phyloP scores from a whole-genome alignment of 2,329 filamentous ascomycete species.

The Alternaria triticimaculans region DNA sequence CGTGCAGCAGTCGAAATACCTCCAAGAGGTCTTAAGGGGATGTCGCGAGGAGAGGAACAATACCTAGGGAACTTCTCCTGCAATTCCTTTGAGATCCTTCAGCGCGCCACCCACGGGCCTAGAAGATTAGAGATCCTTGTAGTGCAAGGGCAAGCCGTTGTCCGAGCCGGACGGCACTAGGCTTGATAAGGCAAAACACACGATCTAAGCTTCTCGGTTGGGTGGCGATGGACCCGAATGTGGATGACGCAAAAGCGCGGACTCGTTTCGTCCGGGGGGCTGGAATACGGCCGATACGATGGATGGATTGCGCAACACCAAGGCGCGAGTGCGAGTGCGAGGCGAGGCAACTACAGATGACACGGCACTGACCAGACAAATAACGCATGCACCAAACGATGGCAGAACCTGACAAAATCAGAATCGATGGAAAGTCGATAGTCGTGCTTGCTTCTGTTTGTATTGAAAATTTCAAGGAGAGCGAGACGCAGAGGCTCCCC shows the following conservation, averaged over 20 bases:
- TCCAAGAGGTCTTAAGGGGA: not conserved
- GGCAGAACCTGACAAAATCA: not conserved
- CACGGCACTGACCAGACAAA: not conserved
- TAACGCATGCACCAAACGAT: not conserved
- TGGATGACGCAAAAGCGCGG: constrained; percentile 1
- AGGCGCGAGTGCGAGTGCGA: not conserved
- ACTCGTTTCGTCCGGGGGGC: constrained; percentile 4
- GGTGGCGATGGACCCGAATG: not conserved
- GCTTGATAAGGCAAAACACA: not conserved
- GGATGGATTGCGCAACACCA: not conserved
- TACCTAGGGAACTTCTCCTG: not conserved
- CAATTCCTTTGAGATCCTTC: constrained; percentile 3
- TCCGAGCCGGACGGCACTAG: not conserved
- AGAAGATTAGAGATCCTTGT: constrained; percentile 6
- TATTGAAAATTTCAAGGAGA: not conserved
- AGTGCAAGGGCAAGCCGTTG: not conserved
- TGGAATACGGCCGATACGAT: constrained; percentile 8
- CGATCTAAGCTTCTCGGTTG: constrained; percentile 2
- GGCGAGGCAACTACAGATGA: not conserved
- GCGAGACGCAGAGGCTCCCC: not conserved
- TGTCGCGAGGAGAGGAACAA: constrained; percentile 5
- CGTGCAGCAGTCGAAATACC: not conserved
- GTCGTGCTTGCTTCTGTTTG: not conserved
- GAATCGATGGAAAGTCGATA: not conserved
- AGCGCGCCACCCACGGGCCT: constrained; percentile 14